These are phyloP conservation scores for Orobanche coerulescens DNA, from an alignment of 257 asterid species.

Conservation along the genomic window DNA sequence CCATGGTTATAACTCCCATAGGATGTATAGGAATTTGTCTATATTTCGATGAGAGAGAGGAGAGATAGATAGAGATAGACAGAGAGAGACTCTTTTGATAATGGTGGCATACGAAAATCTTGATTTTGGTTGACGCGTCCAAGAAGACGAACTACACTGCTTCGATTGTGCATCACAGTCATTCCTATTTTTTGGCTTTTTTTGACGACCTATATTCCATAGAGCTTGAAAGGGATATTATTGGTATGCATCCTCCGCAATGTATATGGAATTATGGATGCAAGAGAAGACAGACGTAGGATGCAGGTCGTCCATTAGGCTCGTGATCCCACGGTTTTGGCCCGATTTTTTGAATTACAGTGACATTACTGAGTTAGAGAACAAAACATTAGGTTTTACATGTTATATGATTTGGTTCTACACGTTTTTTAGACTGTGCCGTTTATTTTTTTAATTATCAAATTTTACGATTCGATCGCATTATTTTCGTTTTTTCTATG, in stretches of 20 bases:
- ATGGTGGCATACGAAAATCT: constrained; percentile 19
- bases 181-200: constrained; percentile 34
- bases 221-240: constrained; percentile 40
- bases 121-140: constrained; percentile 21
- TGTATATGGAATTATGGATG: constrained; percentile 28
- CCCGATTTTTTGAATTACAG: constrained; percentile 28
- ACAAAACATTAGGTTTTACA: constrained; percentile 18
- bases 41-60: constrained; percentile 18
- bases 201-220: constrained; percentile 28
- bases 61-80: too few species aligned
- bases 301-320: constrained; percentile 27
- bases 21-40: constrained; percentile 27
- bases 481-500: background rate
- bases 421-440: constrained; percentile 23
- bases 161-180: constrained; percentile 31
- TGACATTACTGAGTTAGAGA: constrained; percentile 21
- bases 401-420: constrained; percentile 24
- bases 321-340: constrained; percentile 15
- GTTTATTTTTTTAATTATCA: constrained; percentile 18
- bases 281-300: constrained; percentile 25
- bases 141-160: constrained; percentile 25
- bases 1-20: constrained; percentile 19
- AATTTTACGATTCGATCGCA: background rate
- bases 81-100: constrained; percentile 27
- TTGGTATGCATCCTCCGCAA: constrained; percentile 16